These are phyloP conservation scores for Trichophyton simii DNA, from an alignment of 2,329 filamentous ascomycete genomes.

Conservation along the genomic window DNA sequence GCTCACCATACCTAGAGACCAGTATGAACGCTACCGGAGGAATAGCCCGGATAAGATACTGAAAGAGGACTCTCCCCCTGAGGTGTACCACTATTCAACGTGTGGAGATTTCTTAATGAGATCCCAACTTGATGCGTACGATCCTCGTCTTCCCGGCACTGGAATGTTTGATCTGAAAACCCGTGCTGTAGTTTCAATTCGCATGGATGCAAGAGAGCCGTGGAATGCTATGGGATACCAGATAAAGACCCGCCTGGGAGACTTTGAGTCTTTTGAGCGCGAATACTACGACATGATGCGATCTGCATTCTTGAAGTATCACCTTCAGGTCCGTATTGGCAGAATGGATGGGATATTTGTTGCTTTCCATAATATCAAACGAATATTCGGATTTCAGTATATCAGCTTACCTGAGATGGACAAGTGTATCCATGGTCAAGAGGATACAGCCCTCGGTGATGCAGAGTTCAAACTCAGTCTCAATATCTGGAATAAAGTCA, in stretches of 20 bases:
- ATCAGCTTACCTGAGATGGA: constrained; percentile 81
- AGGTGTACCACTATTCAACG: constrained; percentile 78
- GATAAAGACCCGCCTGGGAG: constrained; percentile 60
- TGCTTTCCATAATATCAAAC: constrained; percentile 85
- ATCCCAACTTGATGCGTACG: constrained; percentile 85
- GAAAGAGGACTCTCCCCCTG: constrained; percentile 53
- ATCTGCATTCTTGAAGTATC: constrained; percentile 90
- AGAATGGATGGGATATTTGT: constrained; percentile 98
- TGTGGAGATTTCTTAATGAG: constrained; percentile 84
- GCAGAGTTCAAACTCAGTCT: constrained; percentile 76
- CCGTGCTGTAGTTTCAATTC: constrained; percentile 76
- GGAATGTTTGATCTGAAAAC: constrained; percentile 97
- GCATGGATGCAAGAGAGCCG: constrained; percentile 67
- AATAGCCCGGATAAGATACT: constrained; percentile 54
- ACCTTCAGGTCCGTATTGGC: constrained; percentile 88
- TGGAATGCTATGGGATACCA: constrained; percentile 75
- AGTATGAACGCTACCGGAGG: constrained; percentile 75
- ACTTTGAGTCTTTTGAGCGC: constrained; percentile 83
- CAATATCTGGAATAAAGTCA: constrained; percentile 60
- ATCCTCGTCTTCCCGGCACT: constrained; percentile 71
- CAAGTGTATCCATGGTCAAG: constrained; percentile 67
- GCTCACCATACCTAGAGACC: constrained; percentile 65
- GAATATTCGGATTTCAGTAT: constrained; percentile 97
- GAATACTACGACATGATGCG: constrained; percentile 97
- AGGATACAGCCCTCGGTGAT: constrained; percentile 56